These are phyloP conservation scores for Lasiosphaeris hirsuta DNA, from an alignment of 495 filamentous ascomycete genomes.

Conservation along the genomic window DNA sequence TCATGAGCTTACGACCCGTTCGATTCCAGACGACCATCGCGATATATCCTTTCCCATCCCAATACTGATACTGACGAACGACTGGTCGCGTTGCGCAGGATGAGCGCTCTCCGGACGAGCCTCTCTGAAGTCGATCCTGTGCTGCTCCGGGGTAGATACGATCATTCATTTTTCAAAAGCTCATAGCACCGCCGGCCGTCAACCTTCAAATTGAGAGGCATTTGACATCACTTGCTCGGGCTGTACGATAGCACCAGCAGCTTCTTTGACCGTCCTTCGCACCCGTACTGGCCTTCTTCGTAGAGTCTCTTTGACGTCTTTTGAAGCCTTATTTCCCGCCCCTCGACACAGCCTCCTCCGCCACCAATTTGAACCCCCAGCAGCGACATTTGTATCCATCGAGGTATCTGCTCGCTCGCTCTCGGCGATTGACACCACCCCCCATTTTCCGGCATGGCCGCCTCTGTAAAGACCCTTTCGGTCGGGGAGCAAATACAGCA, in stretches of 20 bases:
- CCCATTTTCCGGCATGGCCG: constrained; percentile 37
- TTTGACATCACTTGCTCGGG: neutral
- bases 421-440: neutral
- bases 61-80: neutral
- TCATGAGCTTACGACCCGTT: too few relatives aligned
- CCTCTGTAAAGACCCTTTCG: constrained; percentile 43
- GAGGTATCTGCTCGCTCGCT: neutral
- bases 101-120: constrained; percentile 13
- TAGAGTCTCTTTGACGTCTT: constrained; percentile 11
- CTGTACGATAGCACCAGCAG: neutral
- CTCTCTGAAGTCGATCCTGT: constrained; percentile 9
- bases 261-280: constrained; percentile 15
- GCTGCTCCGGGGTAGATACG: neutral
- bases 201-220: neutral
- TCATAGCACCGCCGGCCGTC: neutral
- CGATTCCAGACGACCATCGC: neutral
- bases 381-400: neutral
- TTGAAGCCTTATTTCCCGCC: neutral
- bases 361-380: neutral
- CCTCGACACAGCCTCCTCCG: neutral
- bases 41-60: neutral
- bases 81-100: constrained; percentile 18
- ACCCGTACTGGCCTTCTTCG: neutral
- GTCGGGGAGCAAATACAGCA: constrained; percentile 74
- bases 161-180: too few relatives aligned